Percentiles rank a stretch among this genome's conserved stretches.
These are phyloP conservation scores for Lolium rigidum DNA, from an alignment of 176 grass and related monocot species.

Conservation along the genomic window DNA sequence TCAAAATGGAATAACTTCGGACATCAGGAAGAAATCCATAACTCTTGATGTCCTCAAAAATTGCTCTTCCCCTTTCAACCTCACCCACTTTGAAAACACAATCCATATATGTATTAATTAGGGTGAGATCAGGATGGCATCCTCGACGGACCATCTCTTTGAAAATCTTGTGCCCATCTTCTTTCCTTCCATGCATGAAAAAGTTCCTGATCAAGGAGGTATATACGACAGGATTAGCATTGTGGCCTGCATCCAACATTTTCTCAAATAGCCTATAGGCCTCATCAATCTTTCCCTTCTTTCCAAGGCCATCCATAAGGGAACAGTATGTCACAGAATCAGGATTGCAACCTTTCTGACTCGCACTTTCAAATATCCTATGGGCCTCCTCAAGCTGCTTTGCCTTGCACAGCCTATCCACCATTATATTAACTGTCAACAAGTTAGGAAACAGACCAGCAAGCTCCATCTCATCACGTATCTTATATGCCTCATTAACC, in stretches of 20 bases:
- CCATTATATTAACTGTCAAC: slow-evolving; percentile 91
- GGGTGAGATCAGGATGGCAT: slow-evolving; percentile 80
- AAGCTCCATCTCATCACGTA: slow-evolving; percentile 80
- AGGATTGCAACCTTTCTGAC: slow-evolving; percentile 73
- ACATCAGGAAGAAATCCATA: slow-evolving; percentile 73
- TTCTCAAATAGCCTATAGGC: slow-evolving; percentile 84
- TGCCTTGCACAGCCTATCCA: slow-evolving; percentile 92
- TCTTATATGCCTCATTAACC: slow-evolving; percentile 71
- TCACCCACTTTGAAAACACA: slow-evolving; percentile 88
- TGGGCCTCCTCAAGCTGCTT: slow-evolving; percentile 75
- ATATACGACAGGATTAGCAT: slow-evolving; percentile 79
- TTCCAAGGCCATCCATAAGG: slow-evolving; percentile 89
- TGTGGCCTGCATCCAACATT: slow-evolving; percentile 82
- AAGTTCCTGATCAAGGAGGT: slow-evolving; percentile 88
- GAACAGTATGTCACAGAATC: slow-evolving; percentile 84
- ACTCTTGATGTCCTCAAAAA: slow-evolving; percentile 84
- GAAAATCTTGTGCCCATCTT: slow-evolving; percentile 97
- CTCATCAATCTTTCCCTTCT: slow-evolving; percentile 84
- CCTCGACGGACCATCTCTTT: slow-evolving; percentile 81
- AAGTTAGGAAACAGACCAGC: slow-evolving; percentile 84
- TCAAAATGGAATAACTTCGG: slow-evolving; percentile 89
- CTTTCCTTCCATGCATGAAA: slow-evolving; percentile 91
- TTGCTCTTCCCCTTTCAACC: slow-evolving; percentile 66
- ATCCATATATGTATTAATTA: slow-evolving; percentile 97
- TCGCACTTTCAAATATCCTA: slow-evolving; percentile 74